A percentile compares a stretch with the other conserved stretches of the same genome.
Evolutionary conservation across 1,284 basidiomycete species (phyloP).

Genomic region (Peniophora sp.): DNA sequence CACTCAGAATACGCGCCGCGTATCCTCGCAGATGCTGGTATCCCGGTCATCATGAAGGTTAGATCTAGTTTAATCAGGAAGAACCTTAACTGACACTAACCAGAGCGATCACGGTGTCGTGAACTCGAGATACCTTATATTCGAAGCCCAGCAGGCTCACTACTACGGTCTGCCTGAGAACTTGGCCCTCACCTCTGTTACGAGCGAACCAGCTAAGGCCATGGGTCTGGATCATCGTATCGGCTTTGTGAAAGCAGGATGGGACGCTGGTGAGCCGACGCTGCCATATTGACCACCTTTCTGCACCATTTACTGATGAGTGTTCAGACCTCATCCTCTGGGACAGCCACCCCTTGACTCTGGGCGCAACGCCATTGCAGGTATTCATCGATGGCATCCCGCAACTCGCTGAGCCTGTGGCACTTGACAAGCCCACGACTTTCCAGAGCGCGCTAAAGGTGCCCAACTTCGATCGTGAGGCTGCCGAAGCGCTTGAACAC

Average conservation of each 20-base stretch:
- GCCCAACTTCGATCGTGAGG: slow-evolving; percentile 56
- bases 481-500: slow-evolving; percentile 40
- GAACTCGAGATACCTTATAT: slow-evolving; percentile 59
- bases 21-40: slow-evolving; percentile 58
- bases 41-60: slow-evolving; percentile 66
- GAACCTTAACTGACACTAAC: slow-evolving; percentile 16
- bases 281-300: background rate
- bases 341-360: slow-evolving; percentile 76
- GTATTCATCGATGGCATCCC: slow-evolving; percentile 63
- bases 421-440: slow-evolving; percentile 33
- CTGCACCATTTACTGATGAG: slow-evolving; percentile 20
- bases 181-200: slow-evolving; percentile 50
- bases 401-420: slow-evolving; percentile 35
- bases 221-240: slow-evolving; percentile 63
- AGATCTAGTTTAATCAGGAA: slow-evolving; percentile 15
- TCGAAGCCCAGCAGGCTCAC: slow-evolving; percentile 66
- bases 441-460: slow-evolving; percentile 45
- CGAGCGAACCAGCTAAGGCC: slow-evolving; percentile 50
- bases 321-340: slow-evolving; percentile 70
- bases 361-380: slow-evolving; percentile 63
- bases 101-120: slow-evolving; percentile 64
- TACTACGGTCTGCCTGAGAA: slow-evolving; percentile 43
- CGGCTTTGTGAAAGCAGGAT: slow-evolving; percentile 43
- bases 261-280: slow-evolving; percentile 25
- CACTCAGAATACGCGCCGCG: slow-evolving; percentile 73